Conservation (phyloP, 2,329 filamentous ascomycete species). For the Colletotrichum neosansevieriae region DNA sequence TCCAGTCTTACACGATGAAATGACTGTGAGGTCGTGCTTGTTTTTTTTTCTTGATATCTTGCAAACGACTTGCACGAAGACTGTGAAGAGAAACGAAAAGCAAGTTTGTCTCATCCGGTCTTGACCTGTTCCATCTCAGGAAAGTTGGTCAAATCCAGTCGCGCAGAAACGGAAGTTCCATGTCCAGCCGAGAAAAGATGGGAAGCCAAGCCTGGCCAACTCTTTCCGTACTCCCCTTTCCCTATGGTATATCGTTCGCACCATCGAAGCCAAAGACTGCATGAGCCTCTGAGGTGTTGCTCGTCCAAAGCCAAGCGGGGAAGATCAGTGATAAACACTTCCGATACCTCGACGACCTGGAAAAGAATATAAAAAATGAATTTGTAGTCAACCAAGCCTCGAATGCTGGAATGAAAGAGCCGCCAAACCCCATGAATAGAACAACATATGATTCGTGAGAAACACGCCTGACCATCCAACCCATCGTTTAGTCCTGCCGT, state of each 20-base stretch:
- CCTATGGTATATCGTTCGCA: conserved; percentile 34
- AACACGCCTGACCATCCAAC: conserved; percentile 33
- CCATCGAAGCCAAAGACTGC: conserved; percentile 26
- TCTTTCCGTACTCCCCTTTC: conserved; percentile 17
- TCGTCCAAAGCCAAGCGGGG: conserved; percentile 33
- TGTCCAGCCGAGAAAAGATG: conserved; percentile 24
- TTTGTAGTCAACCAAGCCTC: conserved; percentile 39
- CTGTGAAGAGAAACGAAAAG: conserved; percentile 34
- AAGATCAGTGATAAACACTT: conserved; percentile 22
- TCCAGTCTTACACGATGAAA: conserved; percentile 30
- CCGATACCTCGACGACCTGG: conserved; percentile 27
- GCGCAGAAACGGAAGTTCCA: conserved; percentile 27
- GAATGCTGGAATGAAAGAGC: conserved; percentile 37
- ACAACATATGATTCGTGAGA: conserved; percentile 39
- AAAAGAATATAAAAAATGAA: conserved; percentile 37
- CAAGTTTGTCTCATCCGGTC: conserved; percentile 23
- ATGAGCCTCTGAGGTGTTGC: conserved; percentile 29
- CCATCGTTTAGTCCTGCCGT: conserved; percentile 40
- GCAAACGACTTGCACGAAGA: conserved; percentile 29
- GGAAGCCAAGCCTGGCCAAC: conserved; percentile 19
- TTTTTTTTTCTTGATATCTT: conserved; percentile 21
- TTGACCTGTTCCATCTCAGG: conserved; percentile 34
- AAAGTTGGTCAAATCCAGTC: conserved; percentile 19
- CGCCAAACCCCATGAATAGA: conserved; percentile 34
- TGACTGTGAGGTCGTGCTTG: conserved; percentile 12